A percentile compares a stretch with the other conserved stretches of the same genome.
Conservation (phyloP, 2,329 filamentous ascomycete genomes). For the Ceratocystis harringtonii region DNA sequence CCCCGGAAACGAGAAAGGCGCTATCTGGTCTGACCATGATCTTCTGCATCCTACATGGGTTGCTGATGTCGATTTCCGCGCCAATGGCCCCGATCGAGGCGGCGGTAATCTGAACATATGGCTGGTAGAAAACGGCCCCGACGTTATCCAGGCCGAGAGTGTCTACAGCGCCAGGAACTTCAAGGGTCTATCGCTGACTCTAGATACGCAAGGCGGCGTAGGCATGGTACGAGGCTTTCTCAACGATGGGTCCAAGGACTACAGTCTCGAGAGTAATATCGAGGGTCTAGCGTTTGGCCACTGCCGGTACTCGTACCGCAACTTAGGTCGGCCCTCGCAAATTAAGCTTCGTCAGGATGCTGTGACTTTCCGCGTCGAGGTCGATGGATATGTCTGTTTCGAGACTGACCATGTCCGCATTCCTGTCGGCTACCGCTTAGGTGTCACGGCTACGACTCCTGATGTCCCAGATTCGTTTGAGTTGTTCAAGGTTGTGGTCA, state of each 20-base stretch:
- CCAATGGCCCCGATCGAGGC: slow-evolving; percentile 68
- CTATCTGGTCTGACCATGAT: slow-evolving; percentile 58
- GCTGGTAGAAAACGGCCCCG: slow-evolving; percentile 59
- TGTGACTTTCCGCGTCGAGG: slow-evolving; percentile 55
- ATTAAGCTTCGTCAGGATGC: slow-evolving; percentile 56
- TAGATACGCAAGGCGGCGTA: slow-evolving; percentile 65
- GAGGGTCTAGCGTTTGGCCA: slow-evolving; percentile 85
- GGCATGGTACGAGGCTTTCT: slow-evolving; percentile 84
- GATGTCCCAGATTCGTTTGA: slow-evolving; percentile 93
- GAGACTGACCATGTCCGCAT: slow-evolving; percentile 64
- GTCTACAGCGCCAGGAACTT: slow-evolving; percentile 76
- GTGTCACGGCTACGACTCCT: slow-evolving; percentile 72
- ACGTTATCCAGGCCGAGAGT: slow-evolving; percentile 53
- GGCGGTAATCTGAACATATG: slow-evolving; percentile 88
- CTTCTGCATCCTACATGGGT: slow-evolving; percentile 58
- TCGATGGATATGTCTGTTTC: slow-evolving; percentile 75
- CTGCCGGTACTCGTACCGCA: slow-evolving; percentile 81
- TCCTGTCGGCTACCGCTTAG: slow-evolving; percentile 69
- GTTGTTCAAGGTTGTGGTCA: slow-evolving; percentile 70
- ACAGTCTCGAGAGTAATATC: slow-evolving; percentile 57
- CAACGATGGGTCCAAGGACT: slow-evolving; percentile 78
- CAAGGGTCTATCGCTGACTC: slow-evolving; percentile 74
- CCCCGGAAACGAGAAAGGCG: slow-evolving; percentile 71
- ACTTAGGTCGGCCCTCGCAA: slow-evolving; percentile 69
- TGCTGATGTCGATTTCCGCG: slow-evolving; percentile 74